phyloP scores from a whole-genome alignment of 2,329 filamentous ascomycete genomes.

The Pseudogymnoascus sp. region DNA sequence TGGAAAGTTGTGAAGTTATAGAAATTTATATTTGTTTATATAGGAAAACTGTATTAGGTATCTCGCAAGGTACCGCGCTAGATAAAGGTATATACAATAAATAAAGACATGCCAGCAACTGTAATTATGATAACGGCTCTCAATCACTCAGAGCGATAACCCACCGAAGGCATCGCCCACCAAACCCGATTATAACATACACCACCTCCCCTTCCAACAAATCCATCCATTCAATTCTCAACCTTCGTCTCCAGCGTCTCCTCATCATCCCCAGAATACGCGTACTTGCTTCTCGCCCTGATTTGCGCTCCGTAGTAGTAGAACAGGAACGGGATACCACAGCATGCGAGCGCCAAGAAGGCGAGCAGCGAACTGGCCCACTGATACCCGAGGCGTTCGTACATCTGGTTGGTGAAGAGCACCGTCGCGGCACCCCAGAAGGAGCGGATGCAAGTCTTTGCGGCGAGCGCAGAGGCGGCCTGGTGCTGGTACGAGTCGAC shows the following conservation, averaged over 20 bases:
- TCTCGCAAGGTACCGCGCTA: slow-evolving; percentile 1
- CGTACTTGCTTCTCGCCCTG: slow-evolving; percentile 61
- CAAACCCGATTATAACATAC: neutral
- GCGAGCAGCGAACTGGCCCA: slow-evolving; percentile 69
- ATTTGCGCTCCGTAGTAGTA: slow-evolving; percentile 70
- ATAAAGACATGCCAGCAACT: neutral
- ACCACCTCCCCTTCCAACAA: neutral
- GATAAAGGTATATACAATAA: slow-evolving; percentile 7
- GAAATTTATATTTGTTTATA: neutral
- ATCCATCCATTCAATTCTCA: neutral
- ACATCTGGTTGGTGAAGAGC: slow-evolving; percentile 79
- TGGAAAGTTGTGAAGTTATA: neutral
- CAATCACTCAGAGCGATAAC: neutral
- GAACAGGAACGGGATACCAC: slow-evolving; percentile 75
- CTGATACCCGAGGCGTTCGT: slow-evolving; percentile 60
- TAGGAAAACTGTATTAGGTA: slow-evolving; percentile 5
- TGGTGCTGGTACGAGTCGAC: slow-evolving; percentile 64
- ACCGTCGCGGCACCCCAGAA: slow-evolving; percentile 75
- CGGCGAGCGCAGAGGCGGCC: slow-evolving; percentile 72
- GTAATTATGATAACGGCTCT: neutral
- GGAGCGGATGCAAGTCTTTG: slow-evolving; percentile 71
- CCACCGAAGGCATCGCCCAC: neutral
- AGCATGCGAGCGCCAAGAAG: slow-evolving; percentile 70
- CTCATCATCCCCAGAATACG: slow-evolving; percentile 56
- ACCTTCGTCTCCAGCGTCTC: slow-evolving; percentile 20